A percentile compares a stretch with the other conserved stretches of the same genome.
These are phyloP conservation scores for Neurospora sublineolata DNA, from an alignment of 495 filamentous ascomycete species.

Conservation along the genomic window DNA sequence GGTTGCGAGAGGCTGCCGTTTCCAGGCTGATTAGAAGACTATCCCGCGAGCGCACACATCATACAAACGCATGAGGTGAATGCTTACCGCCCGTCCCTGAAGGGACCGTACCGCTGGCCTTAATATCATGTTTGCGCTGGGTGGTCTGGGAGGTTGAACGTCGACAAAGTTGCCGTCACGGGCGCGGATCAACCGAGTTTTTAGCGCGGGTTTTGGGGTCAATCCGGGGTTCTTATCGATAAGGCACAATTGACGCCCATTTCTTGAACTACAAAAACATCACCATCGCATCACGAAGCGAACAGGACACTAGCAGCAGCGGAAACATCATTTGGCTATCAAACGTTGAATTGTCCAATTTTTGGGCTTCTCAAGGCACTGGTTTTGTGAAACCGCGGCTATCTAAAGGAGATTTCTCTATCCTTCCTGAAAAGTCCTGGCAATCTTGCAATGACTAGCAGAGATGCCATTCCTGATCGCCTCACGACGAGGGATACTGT, in stretches of 20 bases:
- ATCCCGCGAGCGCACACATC: neutral
- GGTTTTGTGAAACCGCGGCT: neutral
- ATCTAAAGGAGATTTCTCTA: neutral
- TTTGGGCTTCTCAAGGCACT: neutral
- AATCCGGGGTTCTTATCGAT: constrained; percentile 24
- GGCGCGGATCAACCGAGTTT: constrained; percentile 12
- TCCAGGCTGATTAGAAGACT: constrained; percentile 2
- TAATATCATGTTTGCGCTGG: constrained; percentile 23
- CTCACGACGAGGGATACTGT: neutral
- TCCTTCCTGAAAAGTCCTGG: neutral
- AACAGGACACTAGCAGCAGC: neutral
- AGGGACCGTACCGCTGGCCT: constrained; percentile 20
- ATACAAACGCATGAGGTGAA: neutral
- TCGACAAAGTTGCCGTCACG: neutral
- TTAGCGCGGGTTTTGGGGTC: constrained; percentile 15
- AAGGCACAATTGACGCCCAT: constrained; percentile 4
- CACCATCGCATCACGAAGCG: neutral
- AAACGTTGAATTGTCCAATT: neutral
- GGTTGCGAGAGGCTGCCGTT: constrained; percentile 13
- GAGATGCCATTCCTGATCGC: neutral
- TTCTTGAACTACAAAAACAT: neutral
- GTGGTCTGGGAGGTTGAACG: neutral
- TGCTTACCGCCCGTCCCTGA: constrained; percentile 21
- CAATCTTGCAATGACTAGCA: neutral
- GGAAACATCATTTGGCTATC: neutral